Conservation (phyloP, 2,329 filamentous ascomycete species). For the Aspergillus aculeatus region DNA sequence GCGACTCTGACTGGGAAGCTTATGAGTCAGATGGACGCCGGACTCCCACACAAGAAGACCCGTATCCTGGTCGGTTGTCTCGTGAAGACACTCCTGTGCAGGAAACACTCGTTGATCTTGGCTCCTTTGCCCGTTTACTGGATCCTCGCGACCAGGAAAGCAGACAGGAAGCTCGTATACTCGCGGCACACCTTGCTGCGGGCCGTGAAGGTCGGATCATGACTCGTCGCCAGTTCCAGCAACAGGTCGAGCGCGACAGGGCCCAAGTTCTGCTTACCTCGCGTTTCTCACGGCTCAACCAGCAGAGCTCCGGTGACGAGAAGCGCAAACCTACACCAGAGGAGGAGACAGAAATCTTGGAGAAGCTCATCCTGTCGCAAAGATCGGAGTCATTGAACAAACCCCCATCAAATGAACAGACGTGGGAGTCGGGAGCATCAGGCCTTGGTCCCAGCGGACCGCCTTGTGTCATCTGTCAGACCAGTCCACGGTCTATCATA, state of each 20-base stretch:
- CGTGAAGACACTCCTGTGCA: slow-evolving; percentile 53
- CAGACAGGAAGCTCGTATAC: slow-evolving; percentile 73
- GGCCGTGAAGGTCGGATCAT: slow-evolving; percentile 59
- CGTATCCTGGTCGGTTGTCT: slow-evolving; percentile 51
- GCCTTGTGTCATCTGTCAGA: slow-evolving; percentile 91
- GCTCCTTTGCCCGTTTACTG: slow-evolving; percentile 74
- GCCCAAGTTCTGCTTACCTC: slow-evolving; percentile 63
- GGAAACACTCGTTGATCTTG: slow-evolving; percentile 64
- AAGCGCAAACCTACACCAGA: slow-evolving; percentile 42
- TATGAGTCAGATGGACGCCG: slow-evolving; percentile 51
- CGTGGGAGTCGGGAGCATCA: slow-evolving; percentile 69
- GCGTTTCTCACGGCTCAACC: slow-evolving; percentile 31
- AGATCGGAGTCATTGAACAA: slow-evolving; percentile 37
- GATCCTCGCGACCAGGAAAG: slow-evolving; percentile 77
- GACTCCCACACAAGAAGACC: slow-evolving; percentile 71
- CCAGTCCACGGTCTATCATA: slow-evolving; percentile 79
- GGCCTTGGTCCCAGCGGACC: slow-evolving; percentile 73
- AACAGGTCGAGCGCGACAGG: slow-evolving; percentile 66
- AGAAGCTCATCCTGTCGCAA: slow-evolving; percentile 58
- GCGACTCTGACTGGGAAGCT: slow-evolving; percentile 50
- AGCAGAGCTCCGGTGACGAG: slow-evolving; percentile 15
- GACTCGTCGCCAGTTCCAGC: slow-evolving; percentile 76
- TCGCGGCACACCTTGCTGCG: slow-evolving; percentile 75
- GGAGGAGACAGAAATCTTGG: slow-evolving; percentile 59
- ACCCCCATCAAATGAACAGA: slow-evolving; percentile 27